These are phyloP conservation scores for Nakazawaea ishiwadae DNA, from an alignment of 805 yeast genomes.

Conservation along the genomic window DNA sequence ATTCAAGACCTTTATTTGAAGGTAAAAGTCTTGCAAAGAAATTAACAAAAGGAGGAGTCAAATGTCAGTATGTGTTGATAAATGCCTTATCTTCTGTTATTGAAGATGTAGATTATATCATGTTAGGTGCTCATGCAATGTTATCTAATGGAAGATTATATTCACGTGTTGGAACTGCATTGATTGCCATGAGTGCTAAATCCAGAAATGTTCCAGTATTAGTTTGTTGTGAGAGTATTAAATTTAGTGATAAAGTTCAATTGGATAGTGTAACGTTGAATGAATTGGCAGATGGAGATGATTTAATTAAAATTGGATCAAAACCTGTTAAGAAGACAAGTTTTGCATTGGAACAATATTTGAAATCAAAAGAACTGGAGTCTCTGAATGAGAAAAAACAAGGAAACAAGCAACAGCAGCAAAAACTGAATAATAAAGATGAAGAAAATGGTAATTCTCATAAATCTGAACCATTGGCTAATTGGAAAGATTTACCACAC, in stretches of 20 bases:
- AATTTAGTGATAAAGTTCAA: slow-evolving; percentile 93
- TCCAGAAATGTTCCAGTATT: slow-evolving; percentile 88
- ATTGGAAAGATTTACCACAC: slow-evolving; percentile 60
- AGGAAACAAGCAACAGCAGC: slow-evolving; percentile 21
- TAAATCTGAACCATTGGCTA: slow-evolving; percentile 46
- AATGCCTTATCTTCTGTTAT: slow-evolving; percentile 76
- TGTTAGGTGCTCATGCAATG: slow-evolving; percentile 96
- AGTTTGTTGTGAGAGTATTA: slow-evolving; percentile 92
- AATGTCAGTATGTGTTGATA: slow-evolving; percentile 73
- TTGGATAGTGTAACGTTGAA: slow-evolving; percentile 93
- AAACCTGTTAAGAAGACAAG: slow-evolving; percentile 57
- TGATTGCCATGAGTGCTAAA: slow-evolving; percentile 87
- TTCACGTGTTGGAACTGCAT: slow-evolving; percentile 92
- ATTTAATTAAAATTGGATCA: slow-evolving; percentile 46
- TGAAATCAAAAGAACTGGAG: slow-evolving; percentile 35
- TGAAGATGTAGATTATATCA: slow-evolving; percentile 84
- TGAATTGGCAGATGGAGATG: slow-evolving; percentile 81
- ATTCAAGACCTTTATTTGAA: slow-evolving; percentile 91
- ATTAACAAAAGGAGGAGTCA: slow-evolving; percentile 59
- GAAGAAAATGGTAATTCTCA: slow-evolving; percentile 17
- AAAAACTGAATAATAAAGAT: slow-evolving; percentile 5
- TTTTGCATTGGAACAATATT: slow-evolving; percentile 61
- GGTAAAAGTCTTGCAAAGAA: slow-evolving; percentile 73
- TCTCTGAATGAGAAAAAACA: slow-evolving; percentile 24
- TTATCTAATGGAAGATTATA: slow-evolving; percentile 89